Conservation (phyloP, 768 basidiomycete genomes). For the Trametes meyenii region DNA sequence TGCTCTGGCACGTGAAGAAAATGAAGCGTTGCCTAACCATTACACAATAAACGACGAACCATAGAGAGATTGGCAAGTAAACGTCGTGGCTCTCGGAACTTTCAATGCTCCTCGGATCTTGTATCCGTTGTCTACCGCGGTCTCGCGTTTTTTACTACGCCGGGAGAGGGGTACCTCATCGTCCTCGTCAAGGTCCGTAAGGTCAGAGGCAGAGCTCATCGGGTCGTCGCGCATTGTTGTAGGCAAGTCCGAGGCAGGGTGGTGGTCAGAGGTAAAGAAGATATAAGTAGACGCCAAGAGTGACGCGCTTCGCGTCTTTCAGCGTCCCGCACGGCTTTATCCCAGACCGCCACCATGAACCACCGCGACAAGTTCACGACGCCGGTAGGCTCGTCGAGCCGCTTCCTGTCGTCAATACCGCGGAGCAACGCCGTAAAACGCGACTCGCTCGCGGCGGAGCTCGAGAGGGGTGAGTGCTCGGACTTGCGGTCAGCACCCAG, state of each 20-base stretch:
- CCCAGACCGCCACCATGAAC: constrained; percentile 23
- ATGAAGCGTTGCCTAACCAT: neutral
- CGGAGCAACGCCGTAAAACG: constrained; percentile 51
- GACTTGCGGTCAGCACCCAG: too few species aligned
- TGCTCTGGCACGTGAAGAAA: constrained; percentile 51
- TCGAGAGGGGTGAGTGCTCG: constrained; percentile 55
- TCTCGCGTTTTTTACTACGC: constrained; percentile 15
- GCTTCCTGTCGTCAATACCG: constrained; percentile 20
- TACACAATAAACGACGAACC: constrained; percentile 26
- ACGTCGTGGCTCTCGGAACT: constrained; percentile 32
- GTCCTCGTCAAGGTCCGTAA: constrained; percentile 33
- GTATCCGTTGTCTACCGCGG: constrained; percentile 17
- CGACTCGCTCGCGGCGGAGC: constrained; percentile 67
- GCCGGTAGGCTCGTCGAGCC: constrained; percentile 23
- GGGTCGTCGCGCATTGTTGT: constrained; percentile 12
- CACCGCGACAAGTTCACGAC: constrained; percentile 29
- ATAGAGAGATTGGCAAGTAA: constrained; percentile 37
- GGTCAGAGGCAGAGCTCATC: constrained; percentile 29
- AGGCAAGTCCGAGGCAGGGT: neutral
- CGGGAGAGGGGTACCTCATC: constrained; percentile 19
- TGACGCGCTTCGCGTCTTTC: neutral
- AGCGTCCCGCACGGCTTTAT: neutral
- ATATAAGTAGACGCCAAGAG: neutral
- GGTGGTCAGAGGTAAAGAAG: constrained; percentile 5
- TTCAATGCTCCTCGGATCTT: constrained; percentile 30